Conservation (phyloP, 306 rosid genomes). For the Ormosia emarginata region DNA sequence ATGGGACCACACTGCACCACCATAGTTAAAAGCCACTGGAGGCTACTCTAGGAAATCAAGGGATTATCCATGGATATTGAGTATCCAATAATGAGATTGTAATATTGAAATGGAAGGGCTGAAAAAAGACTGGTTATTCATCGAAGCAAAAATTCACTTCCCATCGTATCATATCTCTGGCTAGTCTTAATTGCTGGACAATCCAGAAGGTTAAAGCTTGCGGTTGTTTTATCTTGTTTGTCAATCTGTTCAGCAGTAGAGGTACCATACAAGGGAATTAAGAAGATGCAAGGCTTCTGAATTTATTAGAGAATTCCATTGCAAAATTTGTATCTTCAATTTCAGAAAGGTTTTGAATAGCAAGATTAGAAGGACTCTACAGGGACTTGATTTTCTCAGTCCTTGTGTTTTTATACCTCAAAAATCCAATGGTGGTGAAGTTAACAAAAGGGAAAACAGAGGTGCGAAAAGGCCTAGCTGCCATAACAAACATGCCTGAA, state of each 20-base stretch:
- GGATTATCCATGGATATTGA: neutral
- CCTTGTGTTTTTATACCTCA: constrained; percentile 39
- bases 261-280: constrained; percentile 54
- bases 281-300: constrained; percentile 53
- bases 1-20: neutral
- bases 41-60: constrained; percentile 52
- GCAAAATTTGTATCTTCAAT: constrained; percentile 49
- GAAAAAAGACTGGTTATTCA: constrained; percentile 68
- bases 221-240: constrained; percentile 32
- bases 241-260: constrained; percentile 17
- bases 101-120: constrained; percentile 45
- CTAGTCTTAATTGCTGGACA: constrained; percentile 47
- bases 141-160: constrained; percentile 53
- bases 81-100: constrained; percentile 44
- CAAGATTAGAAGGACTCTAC: neutral
- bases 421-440: constrained; percentile 52
- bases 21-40: constrained; percentile 24
- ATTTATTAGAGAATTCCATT: constrained; percentile 22
- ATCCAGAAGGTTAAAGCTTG: constrained; percentile 69
- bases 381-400: neutral
- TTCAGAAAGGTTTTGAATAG: constrained; percentile 40
- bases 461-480: constrained; percentile 18
- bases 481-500: too few species aligned
- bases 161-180: constrained; percentile 29
- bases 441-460: constrained; percentile 53